Conservation (phyloP, 2,329 filamentous ascomycete species). For the Fusarium sp. region DNA sequence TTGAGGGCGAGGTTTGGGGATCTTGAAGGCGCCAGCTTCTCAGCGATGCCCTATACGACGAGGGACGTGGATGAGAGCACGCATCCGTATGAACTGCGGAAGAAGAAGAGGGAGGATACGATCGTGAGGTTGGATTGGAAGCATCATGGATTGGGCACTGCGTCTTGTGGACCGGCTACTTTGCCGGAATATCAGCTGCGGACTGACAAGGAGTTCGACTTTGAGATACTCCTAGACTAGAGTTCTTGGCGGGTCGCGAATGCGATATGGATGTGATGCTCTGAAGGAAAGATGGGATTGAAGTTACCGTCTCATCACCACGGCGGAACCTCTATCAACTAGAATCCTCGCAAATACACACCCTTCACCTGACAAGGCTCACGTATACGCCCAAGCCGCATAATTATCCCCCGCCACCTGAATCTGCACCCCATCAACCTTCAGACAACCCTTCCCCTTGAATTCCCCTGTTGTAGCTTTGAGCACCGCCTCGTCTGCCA, state of each 20-base stretch:
- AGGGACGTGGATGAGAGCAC: slow-evolving; percentile 60
- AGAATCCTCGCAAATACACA: not conserved
- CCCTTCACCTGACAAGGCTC: not conserved
- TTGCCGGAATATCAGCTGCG: slow-evolving; percentile 57
- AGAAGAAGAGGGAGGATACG: slow-evolving; percentile 58
- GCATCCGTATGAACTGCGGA: slow-evolving; percentile 67
- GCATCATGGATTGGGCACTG: slow-evolving; percentile 69
- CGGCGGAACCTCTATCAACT: not conserved
- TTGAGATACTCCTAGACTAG: slow-evolving; percentile 56
- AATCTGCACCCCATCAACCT: slow-evolving; percentile 47
- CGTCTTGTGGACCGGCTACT: slow-evolving; percentile 66
- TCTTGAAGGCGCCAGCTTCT: slow-evolving; percentile 62
- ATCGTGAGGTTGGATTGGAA: slow-evolving; percentile 66
- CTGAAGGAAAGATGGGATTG: not conserved
- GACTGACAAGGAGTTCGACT: slow-evolving; percentile 39
- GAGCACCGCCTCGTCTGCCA: slow-evolving; percentile 35
- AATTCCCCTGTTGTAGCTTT: slow-evolving; percentile 43
- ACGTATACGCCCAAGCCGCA: slow-evolving; percentile 54
- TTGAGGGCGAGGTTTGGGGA: slow-evolving; percentile 56
- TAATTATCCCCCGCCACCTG: slow-evolving; percentile 36
- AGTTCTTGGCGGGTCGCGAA: not conserved
- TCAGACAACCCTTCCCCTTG: slow-evolving; percentile 43
- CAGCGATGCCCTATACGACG: slow-evolving; percentile 61
- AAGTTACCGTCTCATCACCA: not conserved
- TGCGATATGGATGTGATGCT: not conserved